phyloP scores from a whole-genome alignment of 805 yeast species.

The Kluyveromyces wickerhamii region DNA sequence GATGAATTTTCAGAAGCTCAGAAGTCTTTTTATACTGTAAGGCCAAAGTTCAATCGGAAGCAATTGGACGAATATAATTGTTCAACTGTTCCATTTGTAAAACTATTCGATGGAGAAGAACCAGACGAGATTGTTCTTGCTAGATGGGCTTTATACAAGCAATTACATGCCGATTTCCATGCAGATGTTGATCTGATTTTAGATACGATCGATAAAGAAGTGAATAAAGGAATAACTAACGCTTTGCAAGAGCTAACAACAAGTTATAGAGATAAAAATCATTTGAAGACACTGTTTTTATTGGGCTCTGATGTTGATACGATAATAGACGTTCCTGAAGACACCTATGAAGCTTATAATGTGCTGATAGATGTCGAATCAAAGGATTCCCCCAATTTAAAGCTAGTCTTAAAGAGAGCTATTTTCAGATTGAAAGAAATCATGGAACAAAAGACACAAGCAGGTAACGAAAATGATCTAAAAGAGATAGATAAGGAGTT shows the following conservation, averaged over 20 bases:
- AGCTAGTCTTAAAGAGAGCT: slow-evolving; percentile 30
- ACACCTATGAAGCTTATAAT: slow-evolving; percentile 13
- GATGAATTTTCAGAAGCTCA: slow-evolving; percentile 29
- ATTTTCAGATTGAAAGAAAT: slow-evolving; percentile 25
- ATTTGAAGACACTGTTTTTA: slow-evolving; percentile 28
- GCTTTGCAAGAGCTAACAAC: background rate
- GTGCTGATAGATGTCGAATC: slow-evolving; percentile 31
- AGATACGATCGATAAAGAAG: slow-evolving; percentile 29
- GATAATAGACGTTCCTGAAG: slow-evolving; percentile 29
- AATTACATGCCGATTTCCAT: slow-evolving; percentile 27
- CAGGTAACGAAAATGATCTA: background rate
- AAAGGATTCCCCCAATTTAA: slow-evolving; percentile 32
- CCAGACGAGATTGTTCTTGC: slow-evolving; percentile 29
- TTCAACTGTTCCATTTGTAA: slow-evolving; percentile 33
- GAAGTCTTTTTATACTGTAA: slow-evolving; percentile 20
- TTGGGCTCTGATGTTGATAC: slow-evolving; percentile 39
- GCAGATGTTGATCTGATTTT: slow-evolving; percentile 23
- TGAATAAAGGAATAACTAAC: slow-evolving; percentile 28
- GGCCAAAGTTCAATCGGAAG: slow-evolving; percentile 16
- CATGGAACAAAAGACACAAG: slow-evolving; percentile 7
- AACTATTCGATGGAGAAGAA: slow-evolving; percentile 38
- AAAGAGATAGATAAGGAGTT: slow-evolving; percentile 3
- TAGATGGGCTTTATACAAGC: slow-evolving; percentile 37
- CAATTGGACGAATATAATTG: slow-evolving; percentile 3
- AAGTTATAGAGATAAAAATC: background rate